These are phyloP conservation scores for Aspergillus pseudoterreus DNA, from an alignment of 2,329 filamentous ascomycete species.

Conservation along the genomic window DNA sequence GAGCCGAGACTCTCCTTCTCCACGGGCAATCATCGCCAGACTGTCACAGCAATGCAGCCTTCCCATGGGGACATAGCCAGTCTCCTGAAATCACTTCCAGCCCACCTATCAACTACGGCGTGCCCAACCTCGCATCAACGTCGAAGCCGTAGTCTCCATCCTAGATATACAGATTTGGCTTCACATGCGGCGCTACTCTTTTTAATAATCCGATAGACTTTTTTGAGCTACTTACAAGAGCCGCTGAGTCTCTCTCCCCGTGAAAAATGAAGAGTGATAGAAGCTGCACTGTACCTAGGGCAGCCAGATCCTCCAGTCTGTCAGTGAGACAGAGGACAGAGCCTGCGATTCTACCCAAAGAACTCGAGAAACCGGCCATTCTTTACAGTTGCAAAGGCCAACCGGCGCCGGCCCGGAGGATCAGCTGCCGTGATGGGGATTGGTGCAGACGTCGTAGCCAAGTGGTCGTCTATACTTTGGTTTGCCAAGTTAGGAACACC, in stretches of 20 bases:
- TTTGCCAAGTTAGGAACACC: background rate
- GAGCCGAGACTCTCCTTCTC: background rate
- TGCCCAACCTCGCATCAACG: background rate
- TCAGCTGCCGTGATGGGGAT: background rate
- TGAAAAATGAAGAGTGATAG: background rate
- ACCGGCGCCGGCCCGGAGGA: background rate
- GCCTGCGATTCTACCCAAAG: background rate
- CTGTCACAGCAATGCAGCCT: background rate
- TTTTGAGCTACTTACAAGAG: background rate
- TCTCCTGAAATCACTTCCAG: background rate
- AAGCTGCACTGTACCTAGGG: background rate
- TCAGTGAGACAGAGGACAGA: slow-evolving; percentile 1
- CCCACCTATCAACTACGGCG: background rate
- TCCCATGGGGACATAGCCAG: background rate
- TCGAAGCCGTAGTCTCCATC: slow-evolving; percentile 3
- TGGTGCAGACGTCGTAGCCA: background rate
- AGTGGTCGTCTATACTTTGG: background rate
- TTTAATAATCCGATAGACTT: background rate
- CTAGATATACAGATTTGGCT: background rate
- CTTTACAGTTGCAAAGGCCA: background rate
- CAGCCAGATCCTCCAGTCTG: background rate
- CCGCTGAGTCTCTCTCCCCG: background rate
- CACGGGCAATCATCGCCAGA: no score
- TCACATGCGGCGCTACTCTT: background rate
- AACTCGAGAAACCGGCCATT: slow-evolving; percentile 1